These are phyloP conservation scores for Populus hybrid DNA, from an alignment of 441 rosid genomes.

Conservation along the genomic window DNA sequence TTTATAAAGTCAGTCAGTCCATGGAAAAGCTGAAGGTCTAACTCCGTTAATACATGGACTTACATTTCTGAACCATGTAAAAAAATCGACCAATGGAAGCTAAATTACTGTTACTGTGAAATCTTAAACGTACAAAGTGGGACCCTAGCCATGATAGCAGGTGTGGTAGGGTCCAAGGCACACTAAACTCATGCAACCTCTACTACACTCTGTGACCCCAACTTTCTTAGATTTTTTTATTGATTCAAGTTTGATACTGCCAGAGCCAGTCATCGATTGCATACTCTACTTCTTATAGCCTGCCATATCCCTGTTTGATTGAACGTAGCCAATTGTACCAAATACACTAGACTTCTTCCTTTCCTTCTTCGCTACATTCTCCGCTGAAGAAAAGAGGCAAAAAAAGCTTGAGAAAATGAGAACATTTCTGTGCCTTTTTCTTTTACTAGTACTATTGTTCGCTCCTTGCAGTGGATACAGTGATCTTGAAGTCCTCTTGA, in stretches of 20 bases:
- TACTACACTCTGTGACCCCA: not conserved
- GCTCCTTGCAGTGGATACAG: constrained; percentile 28
- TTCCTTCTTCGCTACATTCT: not conserved
- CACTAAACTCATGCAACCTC: constrained; percentile 4
- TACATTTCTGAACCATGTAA: not conserved
- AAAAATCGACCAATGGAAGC: not conserved
- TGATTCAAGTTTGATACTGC: constrained; percentile 23
- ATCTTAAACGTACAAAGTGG: constrained; percentile 1
- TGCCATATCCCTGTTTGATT: constrained; percentile 10
- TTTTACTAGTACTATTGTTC: constrained; percentile 19
- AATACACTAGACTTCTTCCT: not conserved
- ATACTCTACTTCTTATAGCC: constrained; percentile 27
- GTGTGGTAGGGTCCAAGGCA: not conserved
- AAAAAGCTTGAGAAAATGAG: constrained; percentile 23
- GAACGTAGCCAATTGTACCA: constrained; percentile 8
- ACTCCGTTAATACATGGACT: constrained; percentile 15
- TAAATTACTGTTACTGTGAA: constrained; percentile 13
- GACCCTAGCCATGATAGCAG: constrained; percentile 10
- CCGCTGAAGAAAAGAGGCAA: not conserved
- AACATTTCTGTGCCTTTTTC: constrained; percentile 23
- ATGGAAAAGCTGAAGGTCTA: too few species aligned
- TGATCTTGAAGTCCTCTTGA: constrained; percentile 60
- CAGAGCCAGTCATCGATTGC: constrained; percentile 18
- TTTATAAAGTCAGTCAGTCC: too few species aligned
- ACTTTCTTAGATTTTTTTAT: constrained; percentile 21